Evolutionary conservation across 2,329 filamentous ascomycete species (phyloP).

Genomic region (Emergomyces pasteurianus): DNA sequence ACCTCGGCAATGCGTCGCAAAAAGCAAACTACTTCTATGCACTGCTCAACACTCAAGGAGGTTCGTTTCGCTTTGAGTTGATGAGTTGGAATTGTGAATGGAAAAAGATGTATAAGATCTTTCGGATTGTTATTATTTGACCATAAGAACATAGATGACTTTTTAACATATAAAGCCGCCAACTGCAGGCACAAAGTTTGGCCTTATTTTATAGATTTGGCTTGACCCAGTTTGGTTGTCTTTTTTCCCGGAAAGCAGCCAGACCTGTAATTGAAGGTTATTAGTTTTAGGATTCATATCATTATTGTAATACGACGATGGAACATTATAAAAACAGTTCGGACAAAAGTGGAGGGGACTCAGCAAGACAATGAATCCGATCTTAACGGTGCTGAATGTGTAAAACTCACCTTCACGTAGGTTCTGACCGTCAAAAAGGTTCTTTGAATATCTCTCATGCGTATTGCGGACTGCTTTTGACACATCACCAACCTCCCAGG

Average conservation of each 20-base stretch:
- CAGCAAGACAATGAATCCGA: constrained; percentile 33
- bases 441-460: constrained; percentile 76
- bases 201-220: constrained; percentile 47
- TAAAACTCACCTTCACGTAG: constrained; percentile 63
- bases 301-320: background rate
- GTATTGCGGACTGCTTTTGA: constrained; percentile 61
- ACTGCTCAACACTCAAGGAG: background rate
- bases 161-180: too few species aligned
- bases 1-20: background rate
- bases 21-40: too few species aligned
- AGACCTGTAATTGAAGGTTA: constrained; percentile 35
- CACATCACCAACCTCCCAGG: constrained; percentile 56
- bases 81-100: background rate
- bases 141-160: background rate
- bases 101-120: background rate
- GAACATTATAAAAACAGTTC: background rate
- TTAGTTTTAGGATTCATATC: background rate
- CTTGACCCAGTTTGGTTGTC: constrained; percentile 68
- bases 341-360: background rate
- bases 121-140: background rate
- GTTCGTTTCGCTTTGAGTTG: too few species aligned
- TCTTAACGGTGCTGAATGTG: constrained; percentile 18
- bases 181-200: background rate
- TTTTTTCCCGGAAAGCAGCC: constrained; percentile 84
- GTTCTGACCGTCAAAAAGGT: constrained; percentile 72